These are phyloP conservation scores for Arthrinium puccinioides DNA, from an alignment of 2,329 filamentous ascomycete species.

Conservation along the genomic window DNA sequence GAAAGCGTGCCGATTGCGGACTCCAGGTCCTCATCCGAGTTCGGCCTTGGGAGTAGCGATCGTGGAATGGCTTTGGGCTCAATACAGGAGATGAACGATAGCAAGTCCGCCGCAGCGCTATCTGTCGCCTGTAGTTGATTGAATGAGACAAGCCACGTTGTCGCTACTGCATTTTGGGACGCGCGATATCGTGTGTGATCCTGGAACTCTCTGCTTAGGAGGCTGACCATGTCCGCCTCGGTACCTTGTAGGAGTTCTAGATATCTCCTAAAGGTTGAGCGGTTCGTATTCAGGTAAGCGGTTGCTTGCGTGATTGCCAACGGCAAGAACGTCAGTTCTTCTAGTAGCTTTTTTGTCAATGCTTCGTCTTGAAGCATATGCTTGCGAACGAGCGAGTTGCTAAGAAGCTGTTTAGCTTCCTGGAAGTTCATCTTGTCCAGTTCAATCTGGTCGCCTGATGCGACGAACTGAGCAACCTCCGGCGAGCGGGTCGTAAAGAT, in stretches of 20 bases:
- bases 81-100: slow-evolving; percentile 32
- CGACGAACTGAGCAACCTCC: slow-evolving; percentile 19
- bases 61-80: slow-evolving; percentile 30
- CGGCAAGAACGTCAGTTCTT: not conserved
- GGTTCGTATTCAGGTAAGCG: slow-evolving; percentile 27
- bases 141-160: slow-evolving; percentile 33
- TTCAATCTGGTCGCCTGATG: slow-evolving; percentile 15
- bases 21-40: slow-evolving; percentile 11
- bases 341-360: not conserved
- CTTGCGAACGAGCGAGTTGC: not conserved
- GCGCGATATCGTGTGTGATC: slow-evolving; percentile 23
- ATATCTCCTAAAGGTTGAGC: slow-evolving; percentile 21
- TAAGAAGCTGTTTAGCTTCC: not conserved
- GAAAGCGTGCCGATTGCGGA: slow-evolving; percentile 23
- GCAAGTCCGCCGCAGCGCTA: slow-evolving; percentile 22
- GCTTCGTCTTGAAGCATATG: not conserved
- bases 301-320: slow-evolving; percentile 23
- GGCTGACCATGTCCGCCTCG: slow-evolving; percentile 19
- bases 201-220: slow-evolving; percentile 26
- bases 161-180: slow-evolving; percentile 26
- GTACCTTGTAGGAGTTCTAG: slow-evolving; percentile 22
- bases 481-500: slow-evolving; percentile 29
- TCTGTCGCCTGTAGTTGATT: slow-evolving; percentile 23
- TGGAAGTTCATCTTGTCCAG: not conserved
- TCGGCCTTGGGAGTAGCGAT: slow-evolving; percentile 18